Conservation (phyloP, 176 grass and related monocot genomes). For the Triticum monococcum region DNA sequence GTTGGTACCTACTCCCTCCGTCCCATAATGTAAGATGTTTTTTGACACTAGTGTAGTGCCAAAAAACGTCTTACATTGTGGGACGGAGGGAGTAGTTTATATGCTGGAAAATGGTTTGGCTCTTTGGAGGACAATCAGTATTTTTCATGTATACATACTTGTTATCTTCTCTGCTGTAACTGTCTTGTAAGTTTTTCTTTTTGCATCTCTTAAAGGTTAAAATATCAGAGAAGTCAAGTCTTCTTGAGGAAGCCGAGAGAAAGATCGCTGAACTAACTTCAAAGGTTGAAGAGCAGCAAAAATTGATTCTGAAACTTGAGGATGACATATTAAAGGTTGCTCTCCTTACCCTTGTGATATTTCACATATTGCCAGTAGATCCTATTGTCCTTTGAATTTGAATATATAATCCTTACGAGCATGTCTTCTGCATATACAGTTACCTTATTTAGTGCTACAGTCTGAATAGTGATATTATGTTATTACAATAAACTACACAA, state of each 20-base stretch:
- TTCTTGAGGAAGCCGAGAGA: slow-evolving; percentile 75
- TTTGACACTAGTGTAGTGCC: too few species aligned
- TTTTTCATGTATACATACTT: neutral
- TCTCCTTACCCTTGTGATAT: slow-evolving; percentile 29
- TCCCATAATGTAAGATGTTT: too few species aligned
- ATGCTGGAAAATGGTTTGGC: slow-evolving; percentile 1
- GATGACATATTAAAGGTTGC: slow-evolving; percentile 97
- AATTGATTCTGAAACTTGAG: slow-evolving; percentile 93
- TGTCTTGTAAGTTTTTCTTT: slow-evolving; percentile 24
- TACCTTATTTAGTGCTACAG: neutral
- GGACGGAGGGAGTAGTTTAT: neutral
- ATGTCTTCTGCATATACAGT: neutral
- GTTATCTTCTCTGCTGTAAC: slow-evolving; percentile 27
- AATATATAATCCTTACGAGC: neutral
- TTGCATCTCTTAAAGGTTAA: slow-evolving; percentile 69
- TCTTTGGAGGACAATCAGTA: neutral
- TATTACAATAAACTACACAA: slow-evolving; percentile 9
- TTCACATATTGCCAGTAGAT: slow-evolving; percentile 13
- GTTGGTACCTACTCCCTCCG: slow-evolving; percentile 26
- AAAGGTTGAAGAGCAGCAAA: slow-evolving; percentile 93
- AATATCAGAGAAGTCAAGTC: slow-evolving; percentile 87
- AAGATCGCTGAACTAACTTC: slow-evolving; percentile 64
- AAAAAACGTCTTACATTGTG: too few species aligned
- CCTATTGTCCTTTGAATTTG: neutral
- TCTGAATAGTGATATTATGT: neutral